Evolutionary conservation across 2,329 filamentous ascomycete genomes (phyloP).

Genomic region (Torrubiellomyces zombiae): DNA sequence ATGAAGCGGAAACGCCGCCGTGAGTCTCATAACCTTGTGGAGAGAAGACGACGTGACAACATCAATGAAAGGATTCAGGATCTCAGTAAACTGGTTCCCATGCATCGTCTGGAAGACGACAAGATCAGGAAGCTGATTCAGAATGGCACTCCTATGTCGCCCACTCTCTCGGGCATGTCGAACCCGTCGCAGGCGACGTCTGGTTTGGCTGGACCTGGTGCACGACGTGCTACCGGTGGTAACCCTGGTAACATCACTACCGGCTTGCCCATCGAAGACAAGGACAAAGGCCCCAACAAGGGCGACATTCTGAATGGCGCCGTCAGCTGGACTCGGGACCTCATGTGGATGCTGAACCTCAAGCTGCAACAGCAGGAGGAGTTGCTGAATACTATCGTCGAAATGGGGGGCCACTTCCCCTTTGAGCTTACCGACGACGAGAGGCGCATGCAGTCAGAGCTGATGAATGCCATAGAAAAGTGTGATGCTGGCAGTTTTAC

Average conservation of each 20-base stretch:
- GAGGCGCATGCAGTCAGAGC: constrained; percentile 85
- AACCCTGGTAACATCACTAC: constrained; percentile 71
- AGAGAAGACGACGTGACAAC: constrained; percentile 86
- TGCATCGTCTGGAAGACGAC: constrained; percentile 87
- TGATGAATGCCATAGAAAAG: constrained; percentile 72
- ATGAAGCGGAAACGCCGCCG: constrained; percentile 81
- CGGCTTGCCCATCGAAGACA: constrained; percentile 83
- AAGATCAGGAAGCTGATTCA: constrained; percentile 90
- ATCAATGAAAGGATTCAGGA: constrained; percentile 99
- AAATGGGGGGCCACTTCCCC: constrained; percentile 58
- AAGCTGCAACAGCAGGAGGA: constrained; percentile 86
- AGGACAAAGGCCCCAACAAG: constrained; percentile 97
- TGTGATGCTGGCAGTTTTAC: constrained; percentile 60
- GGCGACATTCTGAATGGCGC: constrained; percentile 95
- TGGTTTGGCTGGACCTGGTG: constrained; percentile 68
- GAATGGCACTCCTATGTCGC: constrained; percentile 80
- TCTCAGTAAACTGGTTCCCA: constrained; percentile 79
- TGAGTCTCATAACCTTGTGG: constrained; percentile 92
- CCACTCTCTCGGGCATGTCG: constrained; percentile 55
- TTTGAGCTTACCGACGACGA: constrained; percentile 83
- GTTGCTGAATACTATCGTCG: constrained; percentile 56
- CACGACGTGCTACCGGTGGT: constrained; percentile 59
- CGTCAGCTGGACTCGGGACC: constrained; percentile 89
- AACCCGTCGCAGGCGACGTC: constrained; percentile 68
- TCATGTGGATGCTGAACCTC: constrained; percentile 91